These are phyloP conservation scores for Mimosa pudica DNA, from an alignment of 306 rosid genomes.

Conservation along the genomic window DNA sequence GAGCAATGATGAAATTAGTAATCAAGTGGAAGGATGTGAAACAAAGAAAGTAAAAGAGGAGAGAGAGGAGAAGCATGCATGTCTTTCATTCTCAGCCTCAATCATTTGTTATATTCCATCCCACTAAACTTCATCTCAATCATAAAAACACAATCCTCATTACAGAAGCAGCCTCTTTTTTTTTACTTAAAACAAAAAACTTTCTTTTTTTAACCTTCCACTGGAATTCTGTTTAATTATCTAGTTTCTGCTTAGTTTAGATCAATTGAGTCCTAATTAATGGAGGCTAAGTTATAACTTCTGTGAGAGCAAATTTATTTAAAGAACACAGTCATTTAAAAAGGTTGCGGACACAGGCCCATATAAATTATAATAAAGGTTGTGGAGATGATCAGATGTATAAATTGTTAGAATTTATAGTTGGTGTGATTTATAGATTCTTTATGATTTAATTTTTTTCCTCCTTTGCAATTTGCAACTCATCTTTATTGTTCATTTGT, in stretches of 20 bases:
- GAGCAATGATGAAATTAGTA: neutral
- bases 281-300: neutral
- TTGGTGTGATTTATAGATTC: neutral
- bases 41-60: no score
- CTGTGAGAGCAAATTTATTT: no score
- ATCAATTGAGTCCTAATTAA: neutral
- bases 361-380: no score
- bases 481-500: no score
- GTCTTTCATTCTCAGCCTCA: conserved; percentile 4
- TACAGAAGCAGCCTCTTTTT: neutral
- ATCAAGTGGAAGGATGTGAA: neutral
- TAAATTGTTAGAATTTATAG: no score
- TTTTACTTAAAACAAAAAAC: no score
- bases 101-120: conserved; percentile 2
- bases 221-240: neutral
- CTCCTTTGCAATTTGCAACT: neutral
- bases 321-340: neutral
- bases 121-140: neutral
- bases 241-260: neutral
- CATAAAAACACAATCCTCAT: neutral
- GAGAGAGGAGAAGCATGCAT: neutral
- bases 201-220: neutral
- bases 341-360: no score
- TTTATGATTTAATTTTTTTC: no score
- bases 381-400: no score